phyloP scores from a whole-genome alignment of 2,329 filamentous ascomycete species.

The Colletotrichum sp. region DNA sequence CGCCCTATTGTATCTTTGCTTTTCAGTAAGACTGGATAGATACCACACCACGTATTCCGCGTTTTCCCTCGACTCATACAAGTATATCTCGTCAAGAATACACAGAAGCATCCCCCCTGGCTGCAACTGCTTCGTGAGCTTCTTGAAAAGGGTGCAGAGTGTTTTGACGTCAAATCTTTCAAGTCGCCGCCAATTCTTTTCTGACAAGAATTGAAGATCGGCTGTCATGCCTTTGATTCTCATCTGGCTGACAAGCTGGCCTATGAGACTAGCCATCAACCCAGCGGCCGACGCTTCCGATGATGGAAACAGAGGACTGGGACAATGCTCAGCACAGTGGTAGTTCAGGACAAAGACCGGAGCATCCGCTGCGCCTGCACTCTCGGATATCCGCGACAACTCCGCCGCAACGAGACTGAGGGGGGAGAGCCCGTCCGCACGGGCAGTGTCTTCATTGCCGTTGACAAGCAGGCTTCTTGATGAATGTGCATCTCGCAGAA shows the following conservation, averaged over 20 bases:
- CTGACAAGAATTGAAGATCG: background rate
- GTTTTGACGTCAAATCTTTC: background rate
- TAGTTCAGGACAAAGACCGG: background rate
- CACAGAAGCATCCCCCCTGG: background rate
- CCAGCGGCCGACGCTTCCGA: background rate
- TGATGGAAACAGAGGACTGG: background rate
- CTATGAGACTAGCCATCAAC: background rate
- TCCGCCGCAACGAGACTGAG: slow-evolving; percentile 5
- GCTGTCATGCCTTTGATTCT: background rate
- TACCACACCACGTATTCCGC: background rate
- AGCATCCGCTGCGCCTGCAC: background rate
- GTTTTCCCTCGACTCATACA: background rate
- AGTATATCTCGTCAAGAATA: background rate
- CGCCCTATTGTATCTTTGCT: background rate
- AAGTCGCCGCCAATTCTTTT: background rate
- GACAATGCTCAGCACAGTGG: background rate
- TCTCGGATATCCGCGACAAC: background rate
- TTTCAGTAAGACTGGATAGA: background rate
- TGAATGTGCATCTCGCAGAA: background rate
- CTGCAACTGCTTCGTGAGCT: background rate
- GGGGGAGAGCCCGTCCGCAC: background rate
- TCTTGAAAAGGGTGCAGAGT: background rate
- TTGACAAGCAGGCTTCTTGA: background rate
- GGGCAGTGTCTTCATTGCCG: background rate
- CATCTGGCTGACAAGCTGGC: background rate